These are phyloP conservation scores for Citrullus colocynthis DNA, from an alignment of 306 rosid genomes.

Conservation along the genomic window DNA sequence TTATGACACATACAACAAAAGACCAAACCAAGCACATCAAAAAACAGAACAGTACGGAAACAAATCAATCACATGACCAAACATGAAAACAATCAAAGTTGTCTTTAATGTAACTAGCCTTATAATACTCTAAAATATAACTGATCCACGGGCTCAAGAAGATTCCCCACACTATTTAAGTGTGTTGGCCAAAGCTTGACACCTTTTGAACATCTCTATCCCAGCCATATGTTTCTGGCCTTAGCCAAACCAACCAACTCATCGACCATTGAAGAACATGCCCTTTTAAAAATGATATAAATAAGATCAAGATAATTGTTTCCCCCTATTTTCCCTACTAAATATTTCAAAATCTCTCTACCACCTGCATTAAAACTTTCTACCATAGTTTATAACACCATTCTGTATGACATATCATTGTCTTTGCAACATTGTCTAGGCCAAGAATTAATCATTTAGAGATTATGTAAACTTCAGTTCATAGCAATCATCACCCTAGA, in stretches of 20 bases:
- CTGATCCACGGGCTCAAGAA: not conserved
- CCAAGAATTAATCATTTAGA: not conserved
- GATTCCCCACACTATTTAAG: not conserved
- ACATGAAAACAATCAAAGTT: not conserved
- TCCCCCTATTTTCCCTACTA: not conserved
- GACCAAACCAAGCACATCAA: conserved; percentile 14
- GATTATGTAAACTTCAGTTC: not conserved
- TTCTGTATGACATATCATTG: not conserved
- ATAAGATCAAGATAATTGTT: not conserved
- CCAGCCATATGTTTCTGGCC: not conserved
- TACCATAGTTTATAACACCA: not conserved
- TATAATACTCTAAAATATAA: not conserved
- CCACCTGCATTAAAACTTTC: not conserved
- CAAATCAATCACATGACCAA: not conserved
- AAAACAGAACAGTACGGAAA: not conserved
- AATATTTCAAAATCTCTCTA: not conserved
- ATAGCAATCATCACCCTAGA: not conserved
- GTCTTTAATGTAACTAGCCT: not conserved
- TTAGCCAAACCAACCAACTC: not conserved
- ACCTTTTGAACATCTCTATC: not conserved
- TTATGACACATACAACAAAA: conserved; percentile 6
- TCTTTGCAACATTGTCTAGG: not conserved
- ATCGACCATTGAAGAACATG: not conserved
- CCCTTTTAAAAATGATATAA: not conserved
- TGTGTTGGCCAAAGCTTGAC: not conserved